These are phyloP conservation scores for Protomyces inouyei DNA, from an alignment of 1,139 yeast genomes.

Conservation along the genomic window DNA sequence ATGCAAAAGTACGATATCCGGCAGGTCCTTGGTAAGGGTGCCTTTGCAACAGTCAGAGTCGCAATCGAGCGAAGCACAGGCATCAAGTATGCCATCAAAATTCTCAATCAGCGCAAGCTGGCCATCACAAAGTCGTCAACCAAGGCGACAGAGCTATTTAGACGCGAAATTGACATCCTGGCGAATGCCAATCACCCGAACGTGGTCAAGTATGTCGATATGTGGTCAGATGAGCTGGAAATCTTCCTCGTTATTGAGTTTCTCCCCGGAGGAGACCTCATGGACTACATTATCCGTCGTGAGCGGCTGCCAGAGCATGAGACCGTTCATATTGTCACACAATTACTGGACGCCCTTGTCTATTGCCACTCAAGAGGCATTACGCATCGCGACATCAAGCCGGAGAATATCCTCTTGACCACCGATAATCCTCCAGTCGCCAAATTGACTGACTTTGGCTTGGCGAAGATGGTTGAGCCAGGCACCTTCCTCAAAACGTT, in stretches of 20 bases:
- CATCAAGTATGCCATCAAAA: conserved; percentile 80
- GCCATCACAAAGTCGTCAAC: conserved; percentile 70
- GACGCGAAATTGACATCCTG: conserved; percentile 76
- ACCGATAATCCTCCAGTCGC: conserved; percentile 67
- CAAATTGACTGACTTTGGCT: conserved; percentile 91
- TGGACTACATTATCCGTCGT: conserved; percentile 62
- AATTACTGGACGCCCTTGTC: conserved; percentile 73
- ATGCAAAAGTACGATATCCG: conserved; percentile 70
- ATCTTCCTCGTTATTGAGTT: conserved; percentile 77
- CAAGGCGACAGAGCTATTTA: conserved; percentile 39
- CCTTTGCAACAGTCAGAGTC: conserved; percentile 90
- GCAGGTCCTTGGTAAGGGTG: conserved; percentile 91
- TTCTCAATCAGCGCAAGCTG: conserved; percentile 67
- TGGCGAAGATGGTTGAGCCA: conserved; percentile 67
- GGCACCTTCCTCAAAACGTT: conserved; percentile 73
- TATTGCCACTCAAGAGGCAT: conserved; percentile 87
- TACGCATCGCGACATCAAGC: conserved; percentile 85
- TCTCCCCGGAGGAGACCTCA: conserved; percentile 74
- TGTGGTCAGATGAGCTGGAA: conserved; percentile 83
- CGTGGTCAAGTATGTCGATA: conserved; percentile 78
- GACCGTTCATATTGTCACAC: conserved; percentile 61
- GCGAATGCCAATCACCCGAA: conserved; percentile 54
- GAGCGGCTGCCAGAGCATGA: conserved; percentile 53
- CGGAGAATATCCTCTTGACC: conserved; percentile 81
- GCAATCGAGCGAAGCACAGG: conserved; percentile 85